Conservation (phyloP, 2,329 filamentous ascomycete species). For the Fusarium newnesense region DNA sequence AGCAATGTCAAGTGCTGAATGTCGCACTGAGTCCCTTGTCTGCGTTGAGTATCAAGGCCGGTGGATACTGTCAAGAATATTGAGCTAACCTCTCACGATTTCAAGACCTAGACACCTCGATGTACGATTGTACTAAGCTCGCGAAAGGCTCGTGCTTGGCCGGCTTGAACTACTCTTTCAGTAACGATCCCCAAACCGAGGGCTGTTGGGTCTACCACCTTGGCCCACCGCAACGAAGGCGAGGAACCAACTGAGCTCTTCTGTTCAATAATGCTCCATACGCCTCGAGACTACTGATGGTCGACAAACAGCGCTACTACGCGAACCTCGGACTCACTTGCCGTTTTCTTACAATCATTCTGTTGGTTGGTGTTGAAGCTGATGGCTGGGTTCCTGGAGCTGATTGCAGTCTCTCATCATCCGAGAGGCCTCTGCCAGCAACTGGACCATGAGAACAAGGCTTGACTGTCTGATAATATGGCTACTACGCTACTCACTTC, state of each 20-base stretch:
- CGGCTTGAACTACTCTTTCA: not conserved
- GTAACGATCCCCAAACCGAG: too few relatives aligned
- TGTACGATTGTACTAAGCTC: not conserved
- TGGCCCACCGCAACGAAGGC: accelerated
- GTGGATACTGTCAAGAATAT: too few relatives aligned
- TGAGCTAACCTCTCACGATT: not conserved
- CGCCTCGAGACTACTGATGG: not conserved
- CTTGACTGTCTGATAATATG: too few relatives aligned
- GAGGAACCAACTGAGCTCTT: accelerated
- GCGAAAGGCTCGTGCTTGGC: not conserved
- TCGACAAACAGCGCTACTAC: not conserved
- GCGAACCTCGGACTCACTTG: not conserved
- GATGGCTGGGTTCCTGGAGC: too few relatives aligned
- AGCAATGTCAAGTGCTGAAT: accelerated
- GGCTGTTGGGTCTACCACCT: too few relatives aligned
- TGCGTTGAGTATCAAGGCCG: not conserved
- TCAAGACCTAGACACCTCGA: not conserved
- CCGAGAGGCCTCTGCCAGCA: too few relatives aligned
- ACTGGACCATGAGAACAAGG: too few relatives aligned
- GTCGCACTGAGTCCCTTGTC: not conserved
- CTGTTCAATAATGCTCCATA: not conserved
- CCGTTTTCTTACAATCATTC: too few relatives aligned
- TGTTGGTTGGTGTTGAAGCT: too few relatives aligned
- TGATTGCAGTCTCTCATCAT: too few relatives aligned
- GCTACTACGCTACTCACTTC: too few relatives aligned